A percentile compares a stretch with the other conserved stretches of the same genome.
Conservation (phyloP, 106 monocot genomes). For the Allium sativum region DNA sequence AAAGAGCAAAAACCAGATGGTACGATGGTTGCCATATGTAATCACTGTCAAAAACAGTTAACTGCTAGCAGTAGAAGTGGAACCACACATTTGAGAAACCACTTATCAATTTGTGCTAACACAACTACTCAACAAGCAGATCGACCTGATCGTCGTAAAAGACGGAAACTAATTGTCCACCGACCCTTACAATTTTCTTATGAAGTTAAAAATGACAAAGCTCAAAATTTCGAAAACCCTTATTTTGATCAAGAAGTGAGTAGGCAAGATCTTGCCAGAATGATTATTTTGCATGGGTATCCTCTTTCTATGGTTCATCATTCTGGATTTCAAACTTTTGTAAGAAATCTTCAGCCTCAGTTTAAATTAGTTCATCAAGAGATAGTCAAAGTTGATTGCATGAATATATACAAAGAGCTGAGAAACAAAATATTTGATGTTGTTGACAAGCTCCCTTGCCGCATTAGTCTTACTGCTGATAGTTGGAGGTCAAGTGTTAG, state of each 20-base stretch:
- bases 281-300: slow-evolving; percentile 69
- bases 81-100: slow-evolving; percentile 71
- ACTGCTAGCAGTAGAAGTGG: slow-evolving; percentile 71
- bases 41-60: slow-evolving; percentile 70
- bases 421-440: slow-evolving; percentile 33
- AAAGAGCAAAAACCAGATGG: slow-evolving; percentile 62
- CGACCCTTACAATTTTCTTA: slow-evolving; percentile 11
- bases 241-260: slow-evolving; percentile 58
- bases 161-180: slow-evolving; percentile 39
- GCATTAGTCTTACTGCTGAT: slow-evolving; percentile 51
- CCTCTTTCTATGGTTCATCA: slow-evolving; percentile 62
- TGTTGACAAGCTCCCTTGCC: slow-evolving; percentile 35
- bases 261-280: slow-evolving; percentile 52
- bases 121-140: slow-evolving; percentile 13
- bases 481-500: slow-evolving; percentile 32
- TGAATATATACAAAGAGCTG: slow-evolving; percentile 40
- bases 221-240: slow-evolving; percentile 4
- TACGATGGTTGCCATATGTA: slow-evolving; percentile 53
- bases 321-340: slow-evolving; percentile 52
- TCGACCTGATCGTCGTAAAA: slow-evolving; percentile 18
- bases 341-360: slow-evolving; percentile 68
- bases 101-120: slow-evolving; percentile 43
- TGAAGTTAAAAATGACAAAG: slow-evolving; percentile 8
- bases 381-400: slow-evolving; percentile 42
- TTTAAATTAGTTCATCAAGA: slow-evolving; percentile 45